Evolutionary conservation across 495 filamentous ascomycete genomes (phyloP).

Genomic region (Hyaloscypha variabilis): DNA sequence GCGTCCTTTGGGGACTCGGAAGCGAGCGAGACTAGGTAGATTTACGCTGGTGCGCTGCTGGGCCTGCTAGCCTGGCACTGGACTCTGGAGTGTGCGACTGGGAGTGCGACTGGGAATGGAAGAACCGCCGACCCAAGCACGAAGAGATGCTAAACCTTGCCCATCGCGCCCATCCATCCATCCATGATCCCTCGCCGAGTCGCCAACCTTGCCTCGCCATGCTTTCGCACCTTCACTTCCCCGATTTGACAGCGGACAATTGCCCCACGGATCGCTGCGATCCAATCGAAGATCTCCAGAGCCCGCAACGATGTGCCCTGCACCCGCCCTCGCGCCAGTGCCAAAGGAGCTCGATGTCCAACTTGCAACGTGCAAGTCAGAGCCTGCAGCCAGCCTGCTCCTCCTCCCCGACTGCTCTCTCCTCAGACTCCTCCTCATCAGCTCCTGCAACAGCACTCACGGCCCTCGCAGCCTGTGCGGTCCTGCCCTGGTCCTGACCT

Average conservation of each 20-base stretch:
- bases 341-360: neutral
- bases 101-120: too few relatives aligned
- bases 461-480: neutral
- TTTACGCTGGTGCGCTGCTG: too few relatives aligned
- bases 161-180: too few relatives aligned
- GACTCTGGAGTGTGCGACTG: too few relatives aligned
- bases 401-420: neutral
- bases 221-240: slow-evolving; percentile 4
- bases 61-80: too few relatives aligned
- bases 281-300: neutral
- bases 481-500: neutral
- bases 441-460: neutral
- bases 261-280: slow-evolving; percentile 12
- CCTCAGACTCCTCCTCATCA: neutral
- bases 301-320: neutral
- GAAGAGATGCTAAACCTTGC: neutral
- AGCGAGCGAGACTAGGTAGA: too few relatives aligned
- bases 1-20: neutral
- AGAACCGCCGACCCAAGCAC: neutral
- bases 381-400: too few relatives aligned
- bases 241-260: slow-evolving; percentile 21
- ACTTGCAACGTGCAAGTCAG: neutral
- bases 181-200: neutral
- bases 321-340: neutral
- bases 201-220: neutral